These are phyloP conservation scores for Solanum hybrid DNA, from an alignment of 305 asterid species.

Conservation along the genomic window DNA sequence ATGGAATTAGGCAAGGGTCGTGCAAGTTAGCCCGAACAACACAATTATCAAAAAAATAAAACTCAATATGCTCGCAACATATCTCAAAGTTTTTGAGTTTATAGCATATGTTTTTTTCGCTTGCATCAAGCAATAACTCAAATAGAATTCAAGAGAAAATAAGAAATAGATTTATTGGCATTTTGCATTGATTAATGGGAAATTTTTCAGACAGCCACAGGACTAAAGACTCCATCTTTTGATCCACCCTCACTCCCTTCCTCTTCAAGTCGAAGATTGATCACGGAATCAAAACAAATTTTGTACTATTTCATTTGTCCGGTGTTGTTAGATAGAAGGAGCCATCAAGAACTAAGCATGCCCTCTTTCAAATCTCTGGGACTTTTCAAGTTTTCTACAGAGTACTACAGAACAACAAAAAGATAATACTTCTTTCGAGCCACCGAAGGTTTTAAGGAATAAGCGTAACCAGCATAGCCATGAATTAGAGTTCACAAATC, in stretches of 20 bases:
- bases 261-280: background rate
- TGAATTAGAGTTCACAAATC: background rate
- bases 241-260: background rate
- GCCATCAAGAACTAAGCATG: background rate
- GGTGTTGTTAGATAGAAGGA: background rate
- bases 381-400: background rate
- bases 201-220: background rate
- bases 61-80: background rate
- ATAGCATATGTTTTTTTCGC: background rate
- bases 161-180: background rate
- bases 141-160: background rate
- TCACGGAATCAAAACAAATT: background rate
- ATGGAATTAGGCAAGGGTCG: background rate
- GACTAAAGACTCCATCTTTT: background rate
- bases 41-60: background rate
- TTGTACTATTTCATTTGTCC: background rate
- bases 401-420: background rate
- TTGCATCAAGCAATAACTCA: background rate
- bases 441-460: background rate
- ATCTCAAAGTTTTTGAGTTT: background rate
- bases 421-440: background rate
- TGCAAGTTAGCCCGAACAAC: background rate
- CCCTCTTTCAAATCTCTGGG: background rate
- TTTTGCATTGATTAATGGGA: background rate
- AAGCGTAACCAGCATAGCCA: background rate